These are phyloP conservation scores for Fusarium hainanense DNA, from an alignment of 2,329 filamentous ascomycete species.

Conservation along the genomic window DNA sequence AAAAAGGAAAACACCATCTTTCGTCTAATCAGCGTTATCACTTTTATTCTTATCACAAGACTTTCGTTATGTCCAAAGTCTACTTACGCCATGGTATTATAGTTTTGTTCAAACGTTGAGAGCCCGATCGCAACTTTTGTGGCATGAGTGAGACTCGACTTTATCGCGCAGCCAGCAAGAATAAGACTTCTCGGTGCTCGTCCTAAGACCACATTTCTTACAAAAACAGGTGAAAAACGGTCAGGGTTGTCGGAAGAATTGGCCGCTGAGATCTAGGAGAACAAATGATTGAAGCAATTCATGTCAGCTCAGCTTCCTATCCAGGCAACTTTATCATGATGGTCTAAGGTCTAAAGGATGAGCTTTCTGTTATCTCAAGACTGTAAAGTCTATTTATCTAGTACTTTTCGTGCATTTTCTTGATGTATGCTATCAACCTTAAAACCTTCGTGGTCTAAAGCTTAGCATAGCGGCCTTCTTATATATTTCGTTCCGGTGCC, in stretches of 20 bases:
- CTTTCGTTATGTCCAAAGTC: not conserved
- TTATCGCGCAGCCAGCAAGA: not conserved
- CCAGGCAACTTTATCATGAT: not conserved
- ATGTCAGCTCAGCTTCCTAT: not conserved
- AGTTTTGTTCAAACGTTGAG: not conserved
- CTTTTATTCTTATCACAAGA: not conserved
- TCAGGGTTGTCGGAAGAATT: not conserved
- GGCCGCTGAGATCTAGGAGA: not conserved
- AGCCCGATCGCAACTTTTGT: not conserved
- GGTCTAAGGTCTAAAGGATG: not conserved
- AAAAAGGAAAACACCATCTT: not conserved
- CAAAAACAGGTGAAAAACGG: not conserved
- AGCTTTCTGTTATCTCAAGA: not conserved
- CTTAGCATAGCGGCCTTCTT: not conserved
- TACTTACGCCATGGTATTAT: not conserved
- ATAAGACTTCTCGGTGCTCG: not conserved
- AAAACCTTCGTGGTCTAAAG: not conserved
- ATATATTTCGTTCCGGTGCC: not conserved
- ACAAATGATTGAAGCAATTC: rapidly evolving
- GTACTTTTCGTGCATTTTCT: not conserved
- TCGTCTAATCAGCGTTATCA: not conserved
- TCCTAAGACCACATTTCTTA: not conserved
- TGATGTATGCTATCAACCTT: not conserved
- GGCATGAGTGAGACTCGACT: not conserved
- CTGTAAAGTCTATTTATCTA: not conserved